phyloP scores from a whole-genome alignment of 148 eudicot genomes.

The Rhododendron henanense region DNA sequence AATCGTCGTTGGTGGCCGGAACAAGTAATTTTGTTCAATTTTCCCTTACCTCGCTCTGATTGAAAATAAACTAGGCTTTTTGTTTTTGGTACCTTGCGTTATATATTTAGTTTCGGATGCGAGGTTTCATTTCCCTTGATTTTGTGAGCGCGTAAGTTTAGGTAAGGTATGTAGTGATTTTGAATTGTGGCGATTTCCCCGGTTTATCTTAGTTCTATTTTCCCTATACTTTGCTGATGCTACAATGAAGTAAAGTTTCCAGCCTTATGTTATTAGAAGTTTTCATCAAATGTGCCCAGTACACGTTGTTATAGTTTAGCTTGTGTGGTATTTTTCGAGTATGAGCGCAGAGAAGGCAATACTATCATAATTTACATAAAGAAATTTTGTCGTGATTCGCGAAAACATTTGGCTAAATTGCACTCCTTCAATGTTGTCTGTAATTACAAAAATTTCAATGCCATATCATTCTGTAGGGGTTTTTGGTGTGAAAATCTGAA shows the following conservation, averaged over 20 bases:
- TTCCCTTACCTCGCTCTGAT: background rate
- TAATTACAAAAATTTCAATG: background rate
- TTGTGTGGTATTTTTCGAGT: background rate
- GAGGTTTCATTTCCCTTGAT: background rate
- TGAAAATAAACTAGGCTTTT: background rate
- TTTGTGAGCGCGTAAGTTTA: background rate
- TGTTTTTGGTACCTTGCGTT: background rate
- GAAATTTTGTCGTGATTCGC: background rate
- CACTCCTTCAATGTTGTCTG: background rate
- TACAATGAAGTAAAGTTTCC: background rate
- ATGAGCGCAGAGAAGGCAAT: background rate
- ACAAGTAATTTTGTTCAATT: conserved; percentile 32
- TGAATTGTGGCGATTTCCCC: background rate
- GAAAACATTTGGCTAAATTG: background rate
- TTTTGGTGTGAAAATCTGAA: background rate
- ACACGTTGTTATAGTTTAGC: background rate
- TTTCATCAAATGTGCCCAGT: background rate
- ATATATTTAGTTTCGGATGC: background rate
- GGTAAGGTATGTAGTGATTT: background rate
- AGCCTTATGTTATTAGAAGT: background rate
- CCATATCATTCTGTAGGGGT: background rate
- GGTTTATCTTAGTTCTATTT: background rate
- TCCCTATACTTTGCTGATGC: background rate
- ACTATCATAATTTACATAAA: background rate
- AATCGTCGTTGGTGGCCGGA: conserved; percentile 67